phyloP scores from a whole-genome alignment of 495 filamentous ascomycete genomes.

The Collariella sp. region DNA sequence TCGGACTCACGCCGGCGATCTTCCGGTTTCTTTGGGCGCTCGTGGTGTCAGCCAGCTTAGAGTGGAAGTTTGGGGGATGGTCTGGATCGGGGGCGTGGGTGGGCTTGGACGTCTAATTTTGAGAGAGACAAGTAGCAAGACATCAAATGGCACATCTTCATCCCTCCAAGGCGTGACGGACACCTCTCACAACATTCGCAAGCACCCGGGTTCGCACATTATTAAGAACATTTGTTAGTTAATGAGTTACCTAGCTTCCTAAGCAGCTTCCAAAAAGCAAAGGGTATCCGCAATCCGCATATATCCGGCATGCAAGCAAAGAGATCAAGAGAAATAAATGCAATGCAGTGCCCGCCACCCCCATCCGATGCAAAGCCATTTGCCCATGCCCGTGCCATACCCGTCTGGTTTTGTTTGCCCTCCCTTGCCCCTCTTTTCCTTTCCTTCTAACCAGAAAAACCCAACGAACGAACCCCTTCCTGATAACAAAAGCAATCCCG shows the following conservation, averaged over 20 bases:
- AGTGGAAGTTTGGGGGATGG: too few relatives aligned
- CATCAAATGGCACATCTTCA: too few relatives aligned
- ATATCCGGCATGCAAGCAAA: slow-evolving; percentile 1
- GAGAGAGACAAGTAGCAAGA: too few relatives aligned
- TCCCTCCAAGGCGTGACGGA: too few relatives aligned
- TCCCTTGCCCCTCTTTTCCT: not conserved
- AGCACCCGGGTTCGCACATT: too few relatives aligned
- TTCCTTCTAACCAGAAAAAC: not conserved
- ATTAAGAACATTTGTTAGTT: too few relatives aligned
- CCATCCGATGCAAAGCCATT: not conserved
- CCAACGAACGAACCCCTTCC: not conserved
- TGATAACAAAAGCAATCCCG: not conserved
- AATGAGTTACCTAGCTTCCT: not conserved
- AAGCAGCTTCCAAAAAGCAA: not conserved
- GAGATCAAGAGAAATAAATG: not conserved
- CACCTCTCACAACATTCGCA: too few relatives aligned
- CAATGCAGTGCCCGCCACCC: not conserved
- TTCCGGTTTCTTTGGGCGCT: too few relatives aligned
- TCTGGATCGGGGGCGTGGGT: too few relatives aligned
- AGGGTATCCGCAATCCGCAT: slow-evolving; percentile 4
- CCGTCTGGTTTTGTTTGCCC: not conserved
- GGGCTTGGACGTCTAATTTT: too few relatives aligned
- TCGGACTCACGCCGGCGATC: too few relatives aligned
- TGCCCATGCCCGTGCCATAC: not conserved
- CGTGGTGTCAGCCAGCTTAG: too few relatives aligned